Evolutionary conservation across 345 rosid species (phyloP), one percentile per base, ranked within the genome.

Genomic region (Populus davidiana): DNA sequence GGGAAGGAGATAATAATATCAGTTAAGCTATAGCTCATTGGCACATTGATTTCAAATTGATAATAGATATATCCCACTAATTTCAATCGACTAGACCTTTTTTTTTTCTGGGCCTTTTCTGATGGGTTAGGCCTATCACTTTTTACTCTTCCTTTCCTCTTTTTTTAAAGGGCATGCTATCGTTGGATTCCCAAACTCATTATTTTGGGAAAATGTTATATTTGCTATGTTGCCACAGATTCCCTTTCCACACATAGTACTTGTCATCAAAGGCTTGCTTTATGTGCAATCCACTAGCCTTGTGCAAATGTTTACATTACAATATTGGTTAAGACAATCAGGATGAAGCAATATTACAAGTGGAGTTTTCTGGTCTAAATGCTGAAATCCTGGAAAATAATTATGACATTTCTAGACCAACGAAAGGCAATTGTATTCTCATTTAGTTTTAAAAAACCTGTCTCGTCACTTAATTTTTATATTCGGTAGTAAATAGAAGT

Each of bases 241-340:
- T 70, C 65, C 61, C 71, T 77, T 27, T 20, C 63, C 49, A 33
- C 8, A 21, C 35, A 21, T 27, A 41, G 69, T 54, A 33, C 66
- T 33, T 54, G 14, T 67, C 21, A 36, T 49, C 43, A 50, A 66
- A 72, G 20, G 31, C 66, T 65, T 67, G 54, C 67, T 66, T 72
- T 44, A 67, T 54, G 72, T 66, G 72, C 81, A 50, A 66, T 65
- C 77, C 72, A 66, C 76, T 36, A 54, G 72, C 33, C 41, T 72
- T 25, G 18, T 54, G 31, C 72, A 25, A 49, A 52, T 41, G 47
- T 72, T 54, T 72, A 17, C 75, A 62, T 70, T 62, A 4, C 36
- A 25, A 27, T 25, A n/a, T 63, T 23, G 27, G 36, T 63, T 29
- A 27, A 47, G 16, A 47, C 17, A 12, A 47, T 13, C 17, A 47